Base-by-base conservation (phyloP, 1,139 yeast genomes). In the Meyerozyma smithsonii region DNA sequence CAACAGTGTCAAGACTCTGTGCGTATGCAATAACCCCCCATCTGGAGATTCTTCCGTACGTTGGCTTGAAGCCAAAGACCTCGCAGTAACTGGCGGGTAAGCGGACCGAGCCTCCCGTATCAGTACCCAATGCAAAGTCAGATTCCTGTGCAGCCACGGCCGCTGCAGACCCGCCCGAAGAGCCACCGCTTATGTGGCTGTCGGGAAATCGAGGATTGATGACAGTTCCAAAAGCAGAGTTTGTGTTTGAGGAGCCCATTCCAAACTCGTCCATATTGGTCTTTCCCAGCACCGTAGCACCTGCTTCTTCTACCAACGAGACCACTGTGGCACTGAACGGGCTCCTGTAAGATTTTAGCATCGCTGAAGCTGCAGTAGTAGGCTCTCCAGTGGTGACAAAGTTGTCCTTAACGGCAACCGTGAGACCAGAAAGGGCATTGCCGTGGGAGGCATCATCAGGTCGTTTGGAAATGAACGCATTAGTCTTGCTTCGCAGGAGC, bases 191-290 rank as follows among this genome's bases (percentile, higher is more conserved):
- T 0, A 85, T 68, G 34, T 68, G 61, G 38, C 58, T 59, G 5
- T 52, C 54, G 0, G 52, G 54, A 47, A 60, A 78, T 20, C 66
- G 44, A 1, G 98, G 97, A 54, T 92, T 92, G 5, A 66, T 46
- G 0, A 84, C 72, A 1, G 84, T 72, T 0, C 96, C 97, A 55
- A 65, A 82, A 40, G 48, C 64, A 7, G 83, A 77, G 55, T 69
- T 74, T 30, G 76, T 72, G 52, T 59, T 81, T 1, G 81, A 72
- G 4, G 87, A 81, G 2, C 98, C 99, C 98, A 94, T 94, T 1
- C 95, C 98, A 64, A 92, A 94, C 62, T 94, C 97, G 62, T 94
- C 99, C 76, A 94, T 69, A 51, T 92, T 92, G n/a, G 95, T 75
- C 59, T 90, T 92, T 0, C 96, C 97, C 0, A 81, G 62, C n/a